Percentiles rank a stretch among this genome's conserved stretches.
These are phyloP conservation scores for Hymenoscyphus linearis DNA, from an alignment of 2,329 filamentous ascomycete genomes.

Conservation along the genomic window DNA sequence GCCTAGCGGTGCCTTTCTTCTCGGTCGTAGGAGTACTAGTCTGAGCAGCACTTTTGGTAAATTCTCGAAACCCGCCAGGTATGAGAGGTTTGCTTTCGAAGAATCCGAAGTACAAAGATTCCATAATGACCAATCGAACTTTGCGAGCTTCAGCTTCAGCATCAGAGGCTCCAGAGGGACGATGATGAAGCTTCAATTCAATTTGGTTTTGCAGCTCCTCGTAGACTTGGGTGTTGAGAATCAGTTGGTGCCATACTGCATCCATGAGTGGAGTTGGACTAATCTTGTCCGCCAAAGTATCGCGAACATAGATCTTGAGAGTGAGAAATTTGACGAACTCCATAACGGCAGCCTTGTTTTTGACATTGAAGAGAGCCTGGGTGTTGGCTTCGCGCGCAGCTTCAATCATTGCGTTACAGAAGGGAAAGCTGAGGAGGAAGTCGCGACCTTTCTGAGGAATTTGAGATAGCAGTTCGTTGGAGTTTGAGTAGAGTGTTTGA, in stretches of 20 bases:
- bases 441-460: background rate
- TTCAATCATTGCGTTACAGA: background rate
- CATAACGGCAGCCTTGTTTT: background rate
- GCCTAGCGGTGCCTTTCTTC: no score
- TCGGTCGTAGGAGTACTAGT: no score
- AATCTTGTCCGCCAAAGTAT: background rate
- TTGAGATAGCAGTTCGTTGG: background rate
- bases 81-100: background rate
- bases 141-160: background rate
- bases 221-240: background rate
- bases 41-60: no score
- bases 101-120: background rate
- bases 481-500: no score
- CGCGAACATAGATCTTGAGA: background rate
- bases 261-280: background rate
- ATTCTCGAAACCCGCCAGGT: no score
- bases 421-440: background rate
- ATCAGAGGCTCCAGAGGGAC: background rate
- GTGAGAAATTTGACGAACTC: background rate
- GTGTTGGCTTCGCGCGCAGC: background rate
- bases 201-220: background rate
- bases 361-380: background rate
- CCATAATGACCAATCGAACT: background rate
- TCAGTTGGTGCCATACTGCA: background rate
- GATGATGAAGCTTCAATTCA: background rate